These are phyloP conservation scores for Ophiostoma quercus DNA, from an alignment of 2,329 filamentous ascomycete genomes.

Conservation along the genomic window DNA sequence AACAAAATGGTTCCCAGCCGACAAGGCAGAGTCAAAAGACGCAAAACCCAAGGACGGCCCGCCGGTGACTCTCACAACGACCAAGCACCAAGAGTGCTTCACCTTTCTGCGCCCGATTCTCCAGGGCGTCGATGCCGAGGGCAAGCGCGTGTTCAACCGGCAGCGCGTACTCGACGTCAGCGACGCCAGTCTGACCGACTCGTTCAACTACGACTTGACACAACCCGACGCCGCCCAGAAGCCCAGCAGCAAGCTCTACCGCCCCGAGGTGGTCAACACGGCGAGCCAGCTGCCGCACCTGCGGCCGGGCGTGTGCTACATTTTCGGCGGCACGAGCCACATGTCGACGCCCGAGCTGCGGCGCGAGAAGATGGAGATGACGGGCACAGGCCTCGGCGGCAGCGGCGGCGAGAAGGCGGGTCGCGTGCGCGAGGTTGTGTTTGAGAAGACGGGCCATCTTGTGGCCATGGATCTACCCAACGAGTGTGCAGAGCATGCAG, in stretches of 20 bases:
- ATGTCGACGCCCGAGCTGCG: slow-evolving; percentile 49
- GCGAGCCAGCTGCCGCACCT: slow-evolving; percentile 55
- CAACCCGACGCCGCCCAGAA: neutral
- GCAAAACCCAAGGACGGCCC: slow-evolving; percentile 30
- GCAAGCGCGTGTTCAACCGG: slow-evolving; percentile 38
- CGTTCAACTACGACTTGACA: neutral
- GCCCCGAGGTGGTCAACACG: slow-evolving; percentile 56
- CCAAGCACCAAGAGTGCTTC: slow-evolving; percentile 83
- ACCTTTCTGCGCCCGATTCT: slow-evolving; percentile 64
- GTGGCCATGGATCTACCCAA: slow-evolving; percentile 74
- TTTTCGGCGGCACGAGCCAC: slow-evolving; percentile 59
- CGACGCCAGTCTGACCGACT: slow-evolving; percentile 33
- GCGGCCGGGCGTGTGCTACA: slow-evolving; percentile 61
- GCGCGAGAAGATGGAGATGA: slow-evolving; percentile 56
- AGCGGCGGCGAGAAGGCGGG: slow-evolving; percentile 61
- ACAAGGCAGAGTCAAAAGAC: slow-evolving; percentile 25
- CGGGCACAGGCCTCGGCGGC: slow-evolving; percentile 61
- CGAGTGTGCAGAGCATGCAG: slow-evolving; percentile 58
- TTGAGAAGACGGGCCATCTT: slow-evolving; percentile 68
- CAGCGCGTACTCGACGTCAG: slow-evolving; percentile 45
- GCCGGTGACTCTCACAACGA: slow-evolving; percentile 66
- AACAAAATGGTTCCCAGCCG: slow-evolving; percentile 52
- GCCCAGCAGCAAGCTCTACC: slow-evolving; percentile 56
- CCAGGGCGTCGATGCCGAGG: slow-evolving; percentile 39
- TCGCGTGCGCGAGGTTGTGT: slow-evolving; percentile 59